Base-by-base conservation (phyloP, 75 land plant genomes). In the Cryptomeria japonica region DNA sequence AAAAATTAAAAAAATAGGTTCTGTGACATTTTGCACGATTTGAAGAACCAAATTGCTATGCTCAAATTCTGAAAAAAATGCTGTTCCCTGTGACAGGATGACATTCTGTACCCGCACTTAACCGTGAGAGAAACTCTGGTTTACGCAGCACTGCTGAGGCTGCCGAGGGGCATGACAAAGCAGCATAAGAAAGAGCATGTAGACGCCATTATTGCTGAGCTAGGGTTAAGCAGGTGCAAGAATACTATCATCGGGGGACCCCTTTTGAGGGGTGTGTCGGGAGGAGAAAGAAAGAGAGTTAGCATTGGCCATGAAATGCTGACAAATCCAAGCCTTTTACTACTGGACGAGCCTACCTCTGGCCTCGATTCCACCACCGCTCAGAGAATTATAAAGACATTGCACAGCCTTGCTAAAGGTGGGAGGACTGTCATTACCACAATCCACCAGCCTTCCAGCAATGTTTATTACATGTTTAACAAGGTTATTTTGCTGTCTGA, bases 361-460 rank as follows among this genome's bases (percentile, higher is more conserved):
- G 95, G 95, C 5, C 87, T 94, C 32, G 95, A 94, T 85, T 94
- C 95, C 15, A 93, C 94, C 12, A 93, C 91, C 5, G 95, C 95
- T 1, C 88, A 87, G 85, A 86, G 88, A 32, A 89, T 93, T 32
- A 88, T 94, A 61, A 70, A 80, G 10, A 93, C 89, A 13, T 58
- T 93, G 25, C 47, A 46, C 49, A 79, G 86, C 37, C 86, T 94
- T 64, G 89, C 92, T 10, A 91, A 86, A 86, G 93, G 91, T 1
- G 95, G 99, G 46, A 96, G 89, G 87, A 95, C 99, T 41, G 86
- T 97, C 9, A 88, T 96, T 47, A 88, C 92, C 31, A 93, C 99
- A 34, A 90, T 97, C 42, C 99, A 97, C 82, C 97, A 97, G 89
- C 99, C 99, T 80, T 94, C 97, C 31, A 96, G 99, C 70, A 89